Evolutionary conservation across 352 stramenopile genomes (phyloP).

Genomic region (Aphanomyces cochlioides): DNA sequence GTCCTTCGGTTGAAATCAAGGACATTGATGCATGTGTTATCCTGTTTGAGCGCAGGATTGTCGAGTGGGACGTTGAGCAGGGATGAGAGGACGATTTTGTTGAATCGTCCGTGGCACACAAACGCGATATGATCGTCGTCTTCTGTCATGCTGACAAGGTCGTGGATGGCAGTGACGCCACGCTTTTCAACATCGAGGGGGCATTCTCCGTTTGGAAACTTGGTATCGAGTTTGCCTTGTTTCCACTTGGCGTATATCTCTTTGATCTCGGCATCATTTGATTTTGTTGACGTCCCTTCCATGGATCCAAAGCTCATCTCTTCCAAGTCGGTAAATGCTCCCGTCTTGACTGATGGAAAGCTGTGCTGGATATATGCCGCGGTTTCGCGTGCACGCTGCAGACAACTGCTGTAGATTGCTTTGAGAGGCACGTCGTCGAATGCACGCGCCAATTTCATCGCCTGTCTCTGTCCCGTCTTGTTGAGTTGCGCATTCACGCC

Average conservation of each 20-base stretch:
- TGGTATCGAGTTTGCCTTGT: conserved; percentile 44
- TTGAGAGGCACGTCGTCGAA: conserved; percentile 66
- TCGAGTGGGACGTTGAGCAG: conserved; percentile 45
- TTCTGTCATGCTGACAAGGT: conserved; percentile 39
- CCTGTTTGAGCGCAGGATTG: conserved; percentile 68
- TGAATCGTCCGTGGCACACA: conserved; percentile 81
- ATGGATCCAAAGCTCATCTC: conserved; percentile 83
- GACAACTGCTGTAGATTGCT: conserved; percentile 63
- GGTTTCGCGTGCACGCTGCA: conserved; percentile 54
- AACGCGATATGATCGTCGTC: conserved; percentile 64
- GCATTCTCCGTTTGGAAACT: conserved; percentile 64
- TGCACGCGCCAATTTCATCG: conserved; percentile 50
- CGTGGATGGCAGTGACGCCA: conserved; percentile 60
- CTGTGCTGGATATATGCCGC: conserved; percentile 47
- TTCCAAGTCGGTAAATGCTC: conserved; percentile 64
- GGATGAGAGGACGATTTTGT: conserved; percentile 74
- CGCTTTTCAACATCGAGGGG: conserved; percentile 63
- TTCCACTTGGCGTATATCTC: conserved; percentile 63
- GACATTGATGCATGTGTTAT: conserved; percentile 85
- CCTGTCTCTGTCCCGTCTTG: conserved; percentile 51
- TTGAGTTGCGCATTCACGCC: conserved; percentile 76
- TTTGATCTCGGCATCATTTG: conserved; percentile 40
- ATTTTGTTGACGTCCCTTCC: conserved; percentile 55
- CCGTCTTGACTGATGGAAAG: conserved; percentile 47
- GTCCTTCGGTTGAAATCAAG: conserved; percentile 68